Evolutionary conservation across 768 basidiomycete genomes (phyloP).

Genomic region (Boletus sensibilis): DNA sequence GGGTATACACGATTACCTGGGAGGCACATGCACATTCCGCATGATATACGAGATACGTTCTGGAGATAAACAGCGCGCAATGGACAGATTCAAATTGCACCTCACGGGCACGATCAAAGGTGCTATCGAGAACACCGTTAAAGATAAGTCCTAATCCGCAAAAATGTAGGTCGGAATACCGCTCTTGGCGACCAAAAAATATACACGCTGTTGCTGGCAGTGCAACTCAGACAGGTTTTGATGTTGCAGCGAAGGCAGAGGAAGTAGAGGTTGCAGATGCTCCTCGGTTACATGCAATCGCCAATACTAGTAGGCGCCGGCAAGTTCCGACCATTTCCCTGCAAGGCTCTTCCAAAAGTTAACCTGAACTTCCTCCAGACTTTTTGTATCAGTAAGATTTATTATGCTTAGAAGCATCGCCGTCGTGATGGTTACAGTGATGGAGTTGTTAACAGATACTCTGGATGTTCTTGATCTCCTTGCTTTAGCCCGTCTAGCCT

Average conservation of each 20-base stretch:
- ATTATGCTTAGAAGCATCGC: conserved; percentile 25
- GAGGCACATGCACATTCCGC: conserved; percentile 4
- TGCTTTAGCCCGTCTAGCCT: neutral
- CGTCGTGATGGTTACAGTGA: conserved; percentile 32
- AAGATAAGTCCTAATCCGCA: conserved; percentile 3
- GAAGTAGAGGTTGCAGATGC: conserved; percentile 10
- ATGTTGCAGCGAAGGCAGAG: conserved; percentile 23
- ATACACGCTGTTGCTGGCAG: neutral
- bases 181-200: conserved; percentile 6
- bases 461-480: conserved; percentile 4
- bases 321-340: conserved; percentile 23
- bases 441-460: conserved; percentile 5
- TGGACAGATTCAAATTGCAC: conserved; percentile 22
- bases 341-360: conserved; percentile 11
- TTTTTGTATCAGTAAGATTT: conserved; percentile 27
- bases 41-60: conserved; percentile 2
- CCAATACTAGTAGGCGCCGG: conserved; percentile 16
- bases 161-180: conserved; percentile 15
- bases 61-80: conserved; percentile 20
- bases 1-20: neutral
- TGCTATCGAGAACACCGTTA: conserved; percentile 13
- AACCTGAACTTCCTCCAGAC: conserved; percentile 23
- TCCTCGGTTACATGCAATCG: conserved; percentile 19
- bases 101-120: conserved; percentile 13
- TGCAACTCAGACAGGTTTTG: conserved; percentile 18